Evolutionary conservation across 2,329 filamentous ascomycete species (phyloP).

Genomic region (Zasmidium angulare): DNA sequence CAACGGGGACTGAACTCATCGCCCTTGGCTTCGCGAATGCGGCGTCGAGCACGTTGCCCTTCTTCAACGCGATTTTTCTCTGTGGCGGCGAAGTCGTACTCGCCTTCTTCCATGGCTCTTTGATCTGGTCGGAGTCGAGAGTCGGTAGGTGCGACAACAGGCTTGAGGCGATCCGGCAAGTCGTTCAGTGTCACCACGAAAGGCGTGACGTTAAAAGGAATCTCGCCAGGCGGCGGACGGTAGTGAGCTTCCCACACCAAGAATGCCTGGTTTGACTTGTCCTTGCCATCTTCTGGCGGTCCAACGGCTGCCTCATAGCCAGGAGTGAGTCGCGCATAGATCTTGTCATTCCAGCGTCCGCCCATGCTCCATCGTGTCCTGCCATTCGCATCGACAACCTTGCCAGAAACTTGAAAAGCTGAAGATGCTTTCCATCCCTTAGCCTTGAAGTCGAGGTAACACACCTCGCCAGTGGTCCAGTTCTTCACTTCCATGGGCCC

Average conservation of each 20-base stretch:
- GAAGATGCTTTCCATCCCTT: constrained; percentile 94
- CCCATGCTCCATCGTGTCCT: constrained; percentile 84
- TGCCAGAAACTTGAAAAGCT: constrained; percentile 84
- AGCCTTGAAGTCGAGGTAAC: constrained; percentile 86
- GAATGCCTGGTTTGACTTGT: constrained; percentile 65
- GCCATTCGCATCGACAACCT: constrained; percentile 77
- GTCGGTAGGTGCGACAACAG: constrained; percentile 85
- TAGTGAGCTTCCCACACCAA: constrained; percentile 88
- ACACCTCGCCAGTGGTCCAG: constrained; percentile 91
- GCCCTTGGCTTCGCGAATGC: constrained; percentile 71
- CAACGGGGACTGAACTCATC: constrained; percentile 82
- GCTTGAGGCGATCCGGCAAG: constrained; percentile 74
- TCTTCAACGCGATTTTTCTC: constrained; percentile 96
- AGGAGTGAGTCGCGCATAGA: constrained; percentile 89
- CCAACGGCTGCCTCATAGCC: constrained; percentile 77
- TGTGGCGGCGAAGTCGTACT: constrained; percentile 86
- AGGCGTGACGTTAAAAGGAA: constrained; percentile 95
- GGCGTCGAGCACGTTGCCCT: constrained; percentile 75
- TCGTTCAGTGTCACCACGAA: constrained; percentile 95
- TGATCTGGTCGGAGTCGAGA: constrained; percentile 92
- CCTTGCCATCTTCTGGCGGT: constrained; percentile 43
- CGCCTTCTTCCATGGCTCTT: constrained; percentile 96
- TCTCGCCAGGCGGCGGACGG: constrained; percentile 65
- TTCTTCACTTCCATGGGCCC: constrained; percentile 97
- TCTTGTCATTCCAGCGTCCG: constrained; percentile 94